These are phyloP conservation scores for Gigaspora rosea DNA, from an alignment of 192 early-diverging fungal genomes.

Conservation along the genomic window DNA sequence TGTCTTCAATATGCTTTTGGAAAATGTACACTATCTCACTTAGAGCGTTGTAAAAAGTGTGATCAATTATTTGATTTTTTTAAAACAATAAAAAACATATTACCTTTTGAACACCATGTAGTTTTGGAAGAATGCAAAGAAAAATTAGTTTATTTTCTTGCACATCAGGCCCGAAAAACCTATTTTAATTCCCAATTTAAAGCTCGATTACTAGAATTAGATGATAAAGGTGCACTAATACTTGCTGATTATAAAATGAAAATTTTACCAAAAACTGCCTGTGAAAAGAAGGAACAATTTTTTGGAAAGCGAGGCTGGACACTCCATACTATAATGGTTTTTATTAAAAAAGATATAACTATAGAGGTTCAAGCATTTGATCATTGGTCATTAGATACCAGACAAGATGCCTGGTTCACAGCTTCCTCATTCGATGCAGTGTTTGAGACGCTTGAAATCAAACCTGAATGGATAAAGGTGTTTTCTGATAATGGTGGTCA, in stretches of 20 bases:
- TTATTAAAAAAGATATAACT: conserved; percentile 6
- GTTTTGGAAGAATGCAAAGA: conserved; percentile 12
- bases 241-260: conserved; percentile 17
- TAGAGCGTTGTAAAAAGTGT: not conserved
- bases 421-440: not conserved
- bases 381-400: conserved; percentile 4
- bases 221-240: not conserved
- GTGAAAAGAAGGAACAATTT: conserved; percentile 9
- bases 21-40: conserved; percentile 1
- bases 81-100: not conserved
- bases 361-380: not conserved
- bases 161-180: not conserved
- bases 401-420: conserved; percentile 5
- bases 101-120: not conserved
- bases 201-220: not conserved
- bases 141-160: conserved; percentile 23
- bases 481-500: not conserved
- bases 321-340: conserved; percentile 9
- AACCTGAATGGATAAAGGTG: conserved; percentile 19
- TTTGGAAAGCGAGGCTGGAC: not conserved
- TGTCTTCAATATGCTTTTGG: conserved; percentile 14
- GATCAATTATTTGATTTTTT: conserved; percentile 18
- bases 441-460: conserved; percentile 7
- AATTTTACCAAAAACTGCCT: conserved; percentile 1
- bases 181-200: conserved; percentile 10